Evolutionary conservation across 2,329 filamentous ascomycete species (phyloP).

Genomic region (Nemania abortiva): DNA sequence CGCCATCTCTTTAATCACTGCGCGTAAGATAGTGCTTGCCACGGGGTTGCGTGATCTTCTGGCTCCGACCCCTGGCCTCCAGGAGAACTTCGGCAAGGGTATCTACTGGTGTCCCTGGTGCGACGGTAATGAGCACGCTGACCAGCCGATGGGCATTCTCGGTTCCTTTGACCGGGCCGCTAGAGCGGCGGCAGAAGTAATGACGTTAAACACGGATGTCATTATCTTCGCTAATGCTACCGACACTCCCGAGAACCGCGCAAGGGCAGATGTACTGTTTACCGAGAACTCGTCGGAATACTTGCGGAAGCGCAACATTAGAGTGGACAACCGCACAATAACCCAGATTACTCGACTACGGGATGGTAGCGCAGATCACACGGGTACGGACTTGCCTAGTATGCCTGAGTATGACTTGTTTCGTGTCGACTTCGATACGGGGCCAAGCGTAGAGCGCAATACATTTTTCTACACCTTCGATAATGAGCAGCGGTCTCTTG

Average conservation of each 20-base stretch:
- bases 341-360: slow-evolving; percentile 60
- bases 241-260: slow-evolving; percentile 59
- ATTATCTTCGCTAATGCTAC: slow-evolving; percentile 71
- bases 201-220: slow-evolving; percentile 66
- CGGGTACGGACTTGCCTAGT: slow-evolving; percentile 56
- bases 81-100: slow-evolving; percentile 68
- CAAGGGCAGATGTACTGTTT: slow-evolving; percentile 53
- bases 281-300: slow-evolving; percentile 61
- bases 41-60: slow-evolving; percentile 68
- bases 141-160: slow-evolving; percentile 68
- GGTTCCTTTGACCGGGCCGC: slow-evolving; percentile 59
- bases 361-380: slow-evolving; percentile 52
- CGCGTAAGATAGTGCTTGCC: slow-evolving; percentile 68
- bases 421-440: slow-evolving; percentile 63
- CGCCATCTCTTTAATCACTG: slow-evolving; percentile 53
- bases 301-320: slow-evolving; percentile 63
- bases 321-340: slow-evolving; percentile 68
- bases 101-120: slow-evolving; percentile 76
- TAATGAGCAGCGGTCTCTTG: slow-evolving; percentile 59
- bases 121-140: slow-evolving; percentile 71
- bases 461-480: slow-evolving; percentile 65
- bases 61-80: slow-evolving; percentile 65
- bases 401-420: slow-evolving; percentile 66
- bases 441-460: slow-evolving; percentile 55
- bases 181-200: slow-evolving; percentile 61